phyloP scores from a whole-genome alignment of 1,284 basidiomycete species.

The Acaromyces ingoldii region DNA sequence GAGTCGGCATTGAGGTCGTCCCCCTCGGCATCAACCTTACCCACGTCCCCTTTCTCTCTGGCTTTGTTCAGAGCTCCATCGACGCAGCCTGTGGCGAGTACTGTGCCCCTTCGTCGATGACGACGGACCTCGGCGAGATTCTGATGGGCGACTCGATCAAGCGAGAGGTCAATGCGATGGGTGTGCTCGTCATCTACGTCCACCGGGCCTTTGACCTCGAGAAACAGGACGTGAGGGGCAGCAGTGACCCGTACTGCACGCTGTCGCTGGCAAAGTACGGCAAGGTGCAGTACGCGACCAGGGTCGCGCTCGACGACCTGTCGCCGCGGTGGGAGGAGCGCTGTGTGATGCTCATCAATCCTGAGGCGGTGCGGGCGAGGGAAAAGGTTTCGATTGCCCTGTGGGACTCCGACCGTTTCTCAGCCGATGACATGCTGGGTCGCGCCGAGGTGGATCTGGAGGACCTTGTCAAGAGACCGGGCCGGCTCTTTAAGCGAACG shows the following conservation, averaged over 20 bases:
- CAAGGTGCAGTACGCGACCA: constrained; percentile 27
- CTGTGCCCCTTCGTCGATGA: constrained; percentile 28
- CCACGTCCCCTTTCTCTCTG: constrained; percentile 26
- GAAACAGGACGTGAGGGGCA: constrained; percentile 27
- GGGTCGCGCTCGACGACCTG: constrained; percentile 30
- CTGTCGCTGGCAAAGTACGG: constrained; percentile 20
- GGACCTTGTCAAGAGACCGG: constrained; percentile 47
- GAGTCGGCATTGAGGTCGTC: constrained; percentile 26
- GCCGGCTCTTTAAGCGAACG: constrained; percentile 13
- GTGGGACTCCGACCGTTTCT: constrained; percentile 55
- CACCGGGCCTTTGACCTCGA: constrained; percentile 29
- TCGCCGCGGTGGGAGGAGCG: constrained; percentile 34
- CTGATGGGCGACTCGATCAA: constrained; percentile 37
- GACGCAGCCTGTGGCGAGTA: constrained; percentile 32
- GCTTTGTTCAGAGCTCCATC: constrained; percentile 33
- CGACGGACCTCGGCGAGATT: constrained; percentile 32
- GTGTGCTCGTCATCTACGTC: constrained; percentile 26
- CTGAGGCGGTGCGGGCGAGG: constrained; percentile 24
- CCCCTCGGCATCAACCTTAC: constrained; percentile 26
- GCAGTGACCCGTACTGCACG: constrained; percentile 32
- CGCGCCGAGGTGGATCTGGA: constrained; percentile 52
- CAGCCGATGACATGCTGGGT: constrained; percentile 54
- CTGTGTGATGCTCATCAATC: constrained; percentile 21
- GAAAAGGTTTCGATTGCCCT: constrained; percentile 38
- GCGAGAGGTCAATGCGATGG: constrained; percentile 30